Percentiles rank a stretch among this genome's conserved stretches.
Conservation (phyloP, 352 stramenopile genomes). For the Phytophthora pini region DNA sequence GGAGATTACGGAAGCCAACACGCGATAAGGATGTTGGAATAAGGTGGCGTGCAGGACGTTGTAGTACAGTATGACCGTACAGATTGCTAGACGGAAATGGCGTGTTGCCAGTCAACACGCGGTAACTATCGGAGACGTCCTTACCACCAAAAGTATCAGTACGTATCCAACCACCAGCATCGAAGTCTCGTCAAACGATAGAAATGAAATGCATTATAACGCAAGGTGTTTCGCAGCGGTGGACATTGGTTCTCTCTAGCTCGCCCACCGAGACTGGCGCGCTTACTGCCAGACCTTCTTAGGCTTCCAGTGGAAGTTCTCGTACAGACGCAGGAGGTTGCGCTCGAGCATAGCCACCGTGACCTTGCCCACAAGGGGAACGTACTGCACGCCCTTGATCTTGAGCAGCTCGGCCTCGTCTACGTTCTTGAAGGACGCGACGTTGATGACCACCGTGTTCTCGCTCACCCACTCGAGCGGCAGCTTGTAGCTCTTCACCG, state of each 20-base stretch:
- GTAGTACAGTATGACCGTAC: too few relatives aligned
- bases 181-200: not conserved
- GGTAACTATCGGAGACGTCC: not conserved
- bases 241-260: slow-evolving; percentile 26
- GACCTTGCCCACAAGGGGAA: slow-evolving; percentile 97
- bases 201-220: slow-evolving; percentile 32
- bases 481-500: slow-evolving; percentile 93
- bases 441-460: slow-evolving; percentile 96
- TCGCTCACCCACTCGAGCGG: slow-evolving; percentile 91
- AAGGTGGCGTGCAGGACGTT: not conserved
- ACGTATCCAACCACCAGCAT: slow-evolving; percentile 8
- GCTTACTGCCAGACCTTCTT: slow-evolving; percentile 86
- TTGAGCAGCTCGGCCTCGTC: slow-evolving; percentile 92
- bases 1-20: slow-evolving; percentile 8
- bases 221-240: slow-evolving; percentile 9
- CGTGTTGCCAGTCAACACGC: slow-evolving; percentile 12
- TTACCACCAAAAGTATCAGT: slow-evolving; percentile 15
- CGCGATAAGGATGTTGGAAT: not conserved
- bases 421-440: slow-evolving; percentile 96
- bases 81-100: too few relatives aligned
- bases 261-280: not conserved
- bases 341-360: slow-evolving; percentile 97
- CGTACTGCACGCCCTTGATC: slow-evolving; percentile 93
- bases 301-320: slow-evolving; percentile 95
- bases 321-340: slow-evolving; percentile 96